These are phyloP conservation scores for Fusarium fujikuroi DNA, from an alignment of 2,329 filamentous ascomycete species.

Conservation along the genomic window DNA sequence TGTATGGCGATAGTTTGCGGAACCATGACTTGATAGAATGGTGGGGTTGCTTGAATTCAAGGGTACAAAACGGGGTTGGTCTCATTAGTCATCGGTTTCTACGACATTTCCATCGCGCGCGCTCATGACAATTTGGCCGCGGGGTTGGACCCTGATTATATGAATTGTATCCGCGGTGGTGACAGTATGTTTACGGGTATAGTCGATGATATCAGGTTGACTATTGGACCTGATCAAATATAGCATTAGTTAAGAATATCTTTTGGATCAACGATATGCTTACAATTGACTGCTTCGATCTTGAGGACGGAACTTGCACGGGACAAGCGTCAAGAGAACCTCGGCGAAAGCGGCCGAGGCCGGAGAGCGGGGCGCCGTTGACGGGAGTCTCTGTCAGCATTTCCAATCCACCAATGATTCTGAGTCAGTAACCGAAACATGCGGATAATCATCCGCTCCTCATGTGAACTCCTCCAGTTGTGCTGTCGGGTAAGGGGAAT, in stretches of 20 bases:
- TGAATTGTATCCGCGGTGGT: background rate
- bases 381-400: constrained; percentile 32
- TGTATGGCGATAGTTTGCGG: constrained; percentile 43
- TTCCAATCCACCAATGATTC: constrained; percentile 32
- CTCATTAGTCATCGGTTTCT: constrained; percentile 38
- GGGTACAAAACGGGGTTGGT: constrained; percentile 20
- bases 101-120: constrained; percentile 31
- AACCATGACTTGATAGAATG: constrained; percentile 40
- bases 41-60: constrained; percentile 35
- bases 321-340: constrained; percentile 23
- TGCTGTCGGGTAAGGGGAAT: constrained; percentile 9
- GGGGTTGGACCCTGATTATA: constrained; percentile 18
- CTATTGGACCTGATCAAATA: background rate
- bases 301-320: background rate
- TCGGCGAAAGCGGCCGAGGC: constrained; percentile 39
- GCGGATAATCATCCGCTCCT: constrained; percentile 13
- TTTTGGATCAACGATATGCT: background rate
- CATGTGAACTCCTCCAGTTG: background rate
- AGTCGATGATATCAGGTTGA: background rate
- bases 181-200: background rate
- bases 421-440: constrained; percentile 24
- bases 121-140: constrained; percentile 8
- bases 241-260: too few species aligned
- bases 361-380: constrained; percentile 28
- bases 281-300: background rate